Base-by-base conservation (phyloP, 2,329 filamentous ascomycete species). In the Sordariomycetes sp. region DNA sequence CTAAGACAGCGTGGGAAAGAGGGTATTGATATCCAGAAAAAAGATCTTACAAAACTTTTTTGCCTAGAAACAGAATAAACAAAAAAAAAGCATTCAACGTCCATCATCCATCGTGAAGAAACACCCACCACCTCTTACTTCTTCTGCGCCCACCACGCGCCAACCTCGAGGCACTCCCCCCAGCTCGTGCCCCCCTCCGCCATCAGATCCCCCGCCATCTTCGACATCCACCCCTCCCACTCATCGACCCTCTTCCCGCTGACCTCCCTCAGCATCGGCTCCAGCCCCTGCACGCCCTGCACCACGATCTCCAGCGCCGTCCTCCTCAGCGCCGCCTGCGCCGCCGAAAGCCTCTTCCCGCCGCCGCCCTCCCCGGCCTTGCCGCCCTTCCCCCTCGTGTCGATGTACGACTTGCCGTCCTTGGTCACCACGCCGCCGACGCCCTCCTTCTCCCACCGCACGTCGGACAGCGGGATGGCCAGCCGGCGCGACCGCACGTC, bases 111-210 rank as follows among this genome's bases (percentile, higher is more conserved):
- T 48, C 37, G 12, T n/a, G 18, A 24, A 40, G 43, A 56, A 43
- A 43, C 10, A 43, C 3, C 28, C 28, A 32, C 28, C 8, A 4
- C 28, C 28, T 32, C 28, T 32, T 37, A 35, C 61, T 56, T 62
- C 79, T 96, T 97, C 72, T 87, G 90, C 61, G 86, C 95, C 70
- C 86, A 94, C 76, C 92, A 97, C 70, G 91, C 94, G 43, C 93
- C 89, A 62, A 91, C 84, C 66, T 83, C 90, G 22, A 97, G 74
- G 71, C 90, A 96, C 71, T 97, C 92, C 54, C 92, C 91, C 76
- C 85, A 91, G 54, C 82, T 85, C 20, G 89, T 86, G 22, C 89
- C 89, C 58, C 85, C 86, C 61, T 93, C 87, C 69, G 87, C 85
- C 67, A 96, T 79, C 66, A 97, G 72, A 70, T 94, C 88, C 53